These are phyloP conservation scores for Mycena indigotica DNA, from an alignment of 768 basidiomycete genomes.

Conservation along the genomic window DNA sequence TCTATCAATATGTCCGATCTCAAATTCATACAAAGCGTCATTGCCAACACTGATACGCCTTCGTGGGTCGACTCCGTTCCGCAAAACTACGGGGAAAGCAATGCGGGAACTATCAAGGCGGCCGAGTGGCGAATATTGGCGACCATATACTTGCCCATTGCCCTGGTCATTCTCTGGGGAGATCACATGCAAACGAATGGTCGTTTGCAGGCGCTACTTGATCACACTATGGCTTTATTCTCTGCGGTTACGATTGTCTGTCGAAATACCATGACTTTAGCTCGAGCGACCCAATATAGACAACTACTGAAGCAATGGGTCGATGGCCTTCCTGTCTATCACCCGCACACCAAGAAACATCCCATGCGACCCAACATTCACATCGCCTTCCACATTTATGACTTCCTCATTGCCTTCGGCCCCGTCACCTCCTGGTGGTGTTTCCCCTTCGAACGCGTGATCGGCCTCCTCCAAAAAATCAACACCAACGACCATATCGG, in stretches of 20 bases:
- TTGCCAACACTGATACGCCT: not conserved
- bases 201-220: constrained; percentile 12
- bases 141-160: constrained; percentile 27
- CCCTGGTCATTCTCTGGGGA: constrained; percentile 26
- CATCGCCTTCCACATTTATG: constrained; percentile 33
- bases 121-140: constrained; percentile 26
- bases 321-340: constrained; percentile 20
- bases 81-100: constrained; percentile 16
- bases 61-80: constrained; percentile 12
- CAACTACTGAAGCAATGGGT: constrained; percentile 26
- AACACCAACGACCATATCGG: constrained; percentile 34
- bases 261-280: constrained; percentile 13
- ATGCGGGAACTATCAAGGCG: constrained; percentile 30
- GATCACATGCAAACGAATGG: not conserved
- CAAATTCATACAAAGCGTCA: not conserved
- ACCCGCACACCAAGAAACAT: constrained; percentile 24
- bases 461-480: constrained; percentile 36
- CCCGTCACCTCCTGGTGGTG: constrained; percentile 40
- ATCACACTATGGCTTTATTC: constrained; percentile 31
- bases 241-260: constrained; percentile 25
- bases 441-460: constrained; percentile 39
- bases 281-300: constrained; percentile 7
- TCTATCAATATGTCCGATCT: not conserved
- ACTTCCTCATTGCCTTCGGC: constrained; percentile 36
- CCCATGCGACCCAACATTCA: constrained; percentile 25